Evolutionary conservation across 2,329 filamentous ascomycete genomes (phyloP), one percentile per base, ranked within the genome.

Genomic region (Stagonosporopsis vannaccii): DNA sequence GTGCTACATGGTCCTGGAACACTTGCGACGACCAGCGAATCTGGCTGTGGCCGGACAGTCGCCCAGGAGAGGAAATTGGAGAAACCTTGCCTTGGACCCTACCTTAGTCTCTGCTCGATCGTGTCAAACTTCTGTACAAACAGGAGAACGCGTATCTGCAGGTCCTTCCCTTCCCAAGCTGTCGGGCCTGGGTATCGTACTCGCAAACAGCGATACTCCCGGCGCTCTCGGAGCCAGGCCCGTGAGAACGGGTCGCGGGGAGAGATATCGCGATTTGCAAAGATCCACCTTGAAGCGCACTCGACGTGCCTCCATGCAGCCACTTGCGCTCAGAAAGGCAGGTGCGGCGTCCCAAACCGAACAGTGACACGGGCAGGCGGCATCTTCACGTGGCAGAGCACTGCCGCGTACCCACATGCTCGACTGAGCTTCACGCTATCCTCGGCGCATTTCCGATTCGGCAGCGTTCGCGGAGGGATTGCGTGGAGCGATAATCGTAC

Each of bases 221-320:
- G n/a, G 2, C 19, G 48, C 32, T n/a, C 7, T 41, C 43, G 51
- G 37, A 39, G 44, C 3, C 37, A 32, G 20, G 28, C 37, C 51
- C 51, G 51, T 32, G 32, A 44, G 15, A 12, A 39, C 9, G 48
- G 40, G 40, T 39, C 48, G 48, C 25, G 37, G 25, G 28, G 33
- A 22, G 9, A 13, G 30, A 32, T 32, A 32, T 32, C 11, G 28
- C 11, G 7, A 12, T 30, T 12, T 13, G 28, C 30, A 32, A 32
- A 32, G n/a, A n/a, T 13, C 39, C 20, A 11, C 2, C 13, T 12
- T 28, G 23, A 3, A 37, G 4, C 35, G 17, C 9, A 19, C n/a
- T 4, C 22, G 30, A 13, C 17, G 13, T 13, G 30, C 23, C 22
- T 20, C 22, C 22, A n/a, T n/a, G 30, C 39, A 42, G 8, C 5